Conservation (phyloP, 2,329 filamentous ascomycete genomes). For the Paracorniculantispora psalliotae region DNA sequence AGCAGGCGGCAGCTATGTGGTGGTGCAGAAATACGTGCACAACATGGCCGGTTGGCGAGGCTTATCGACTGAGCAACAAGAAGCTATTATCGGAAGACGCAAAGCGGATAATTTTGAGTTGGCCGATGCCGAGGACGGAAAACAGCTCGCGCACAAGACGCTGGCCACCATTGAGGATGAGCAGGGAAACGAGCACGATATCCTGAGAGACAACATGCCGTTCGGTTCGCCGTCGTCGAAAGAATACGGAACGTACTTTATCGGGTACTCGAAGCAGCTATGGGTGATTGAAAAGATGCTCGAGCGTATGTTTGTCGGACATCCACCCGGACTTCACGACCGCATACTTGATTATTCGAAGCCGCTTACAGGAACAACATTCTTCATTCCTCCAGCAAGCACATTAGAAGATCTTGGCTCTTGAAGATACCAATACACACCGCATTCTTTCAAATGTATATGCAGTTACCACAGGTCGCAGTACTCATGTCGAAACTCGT, state of each 20-base stretch:
- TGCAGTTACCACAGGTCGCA: too few species aligned
- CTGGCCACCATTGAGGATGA: slow-evolving; percentile 50
- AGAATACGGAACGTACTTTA: slow-evolving; percentile 55
- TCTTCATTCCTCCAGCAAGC: slow-evolving; percentile 33
- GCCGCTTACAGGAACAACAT: slow-evolving; percentile 46
- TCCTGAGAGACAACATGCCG: slow-evolving; percentile 57
- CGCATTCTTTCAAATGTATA: neutral
- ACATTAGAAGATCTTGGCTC: neutral
- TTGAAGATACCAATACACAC: neutral
- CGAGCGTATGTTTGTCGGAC: slow-evolving; percentile 51
- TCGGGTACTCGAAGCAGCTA: slow-evolving; percentile 46
- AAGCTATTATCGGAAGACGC: slow-evolving; percentile 51
- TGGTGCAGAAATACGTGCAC: slow-evolving; percentile 56
- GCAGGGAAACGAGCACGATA: slow-evolving; percentile 44
- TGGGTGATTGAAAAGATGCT: slow-evolving; percentile 57
- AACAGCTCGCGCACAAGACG: slow-evolving; percentile 50
- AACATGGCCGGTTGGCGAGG: slow-evolving; percentile 42
- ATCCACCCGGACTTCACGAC: slow-evolving; percentile 50
- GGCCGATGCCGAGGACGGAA: slow-evolving; percentile 40
- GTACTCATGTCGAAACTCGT: too few species aligned
- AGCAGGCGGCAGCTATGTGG: slow-evolving; percentile 51
- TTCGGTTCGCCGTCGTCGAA: slow-evolving; percentile 48
- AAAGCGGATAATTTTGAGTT: slow-evolving; percentile 55
- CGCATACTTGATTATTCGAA: slow-evolving; percentile 50
- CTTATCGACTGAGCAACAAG: slow-evolving; percentile 46